Evolutionary conservation across 2,329 filamentous ascomycete genomes (phyloP).

Genomic region (Cytospora chrysosperma): DNA sequence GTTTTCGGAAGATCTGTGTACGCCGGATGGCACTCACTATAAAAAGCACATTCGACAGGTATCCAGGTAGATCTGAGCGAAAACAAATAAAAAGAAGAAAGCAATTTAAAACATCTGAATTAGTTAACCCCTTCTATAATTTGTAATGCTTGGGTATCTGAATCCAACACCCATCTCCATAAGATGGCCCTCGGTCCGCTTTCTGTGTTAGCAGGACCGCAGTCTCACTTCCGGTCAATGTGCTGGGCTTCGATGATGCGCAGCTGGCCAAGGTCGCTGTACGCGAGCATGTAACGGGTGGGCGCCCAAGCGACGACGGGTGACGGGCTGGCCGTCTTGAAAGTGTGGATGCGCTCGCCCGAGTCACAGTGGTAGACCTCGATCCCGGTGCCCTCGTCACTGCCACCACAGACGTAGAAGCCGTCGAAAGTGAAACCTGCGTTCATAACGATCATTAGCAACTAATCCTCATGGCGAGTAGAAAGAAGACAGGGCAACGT

Average conservation of each 20-base stretch:
- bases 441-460: constrained; percentile 27
- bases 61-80: not conserved
- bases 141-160: not conserved
- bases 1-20: constrained; percentile 6
- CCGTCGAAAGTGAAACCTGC: constrained; percentile 76
- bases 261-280: constrained; percentile 66
- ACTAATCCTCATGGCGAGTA: not conserved
- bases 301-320: constrained; percentile 76
- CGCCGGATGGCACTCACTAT: not conserved
- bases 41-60: constrained; percentile 3
- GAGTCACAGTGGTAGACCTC: constrained; percentile 72
- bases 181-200: not conserved
- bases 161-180: not conserved
- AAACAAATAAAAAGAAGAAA: not conserved
- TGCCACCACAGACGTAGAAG: constrained; percentile 70
- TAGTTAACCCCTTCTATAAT: not conserved
- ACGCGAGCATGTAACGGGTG: constrained; percentile 70
- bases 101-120: not conserved
- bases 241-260: constrained; percentile 64
- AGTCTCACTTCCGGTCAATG: constrained; percentile 40
- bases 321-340: constrained; percentile 65
- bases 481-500: not conserved
- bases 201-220: not conserved
- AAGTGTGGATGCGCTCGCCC: constrained; percentile 68
- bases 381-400: constrained; percentile 66